Percentiles rank a stretch among this genome's conserved stretches.
Conservation (phyloP, 192 early-diverging fungal species). For the Chytriomyces sp. region DNA sequence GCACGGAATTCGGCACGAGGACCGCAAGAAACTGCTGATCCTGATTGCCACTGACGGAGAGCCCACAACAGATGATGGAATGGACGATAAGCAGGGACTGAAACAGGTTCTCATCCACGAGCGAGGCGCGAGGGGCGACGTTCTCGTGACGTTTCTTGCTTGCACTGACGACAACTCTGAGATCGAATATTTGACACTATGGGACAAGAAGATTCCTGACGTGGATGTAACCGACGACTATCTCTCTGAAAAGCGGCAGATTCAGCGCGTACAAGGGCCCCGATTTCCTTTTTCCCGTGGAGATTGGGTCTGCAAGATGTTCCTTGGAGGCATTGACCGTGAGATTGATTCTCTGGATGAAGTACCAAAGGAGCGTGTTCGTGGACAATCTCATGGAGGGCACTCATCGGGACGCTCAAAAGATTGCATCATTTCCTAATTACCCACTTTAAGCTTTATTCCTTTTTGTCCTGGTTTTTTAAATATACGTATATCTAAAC, state of each 20-base stretch:
- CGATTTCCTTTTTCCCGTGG: constrained; percentile 7
- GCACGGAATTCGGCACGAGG: no score
- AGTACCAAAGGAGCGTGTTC: no score
- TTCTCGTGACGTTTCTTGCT: constrained; percentile 15
- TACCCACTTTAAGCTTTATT: no score
- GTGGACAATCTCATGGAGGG: no score
- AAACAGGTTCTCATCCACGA: constrained; percentile 12
- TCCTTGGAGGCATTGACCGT: background rate
- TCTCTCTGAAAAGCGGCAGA: background rate
- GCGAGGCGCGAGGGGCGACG: background rate
- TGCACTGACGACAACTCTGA: constrained; percentile 27
- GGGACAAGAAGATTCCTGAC: constrained; percentile 12
- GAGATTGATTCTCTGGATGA: constrained; percentile 18
- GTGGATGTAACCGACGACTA: constrained; percentile 3
- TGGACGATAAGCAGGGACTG: constrained; percentile 7
- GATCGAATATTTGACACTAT: constrained; percentile 21
- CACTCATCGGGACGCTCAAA: no score
- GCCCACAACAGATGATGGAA: constrained; percentile 10
- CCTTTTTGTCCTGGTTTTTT: no score
- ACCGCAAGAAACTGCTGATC: constrained; percentile 20
- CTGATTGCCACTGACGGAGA: constrained; percentile 25
- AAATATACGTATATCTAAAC: no score
- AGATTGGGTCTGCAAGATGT: constrained; percentile 19
- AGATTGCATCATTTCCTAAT: no score
- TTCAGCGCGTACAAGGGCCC: background rate